Evolutionary conservation across 2,329 filamentous ascomycete genomes (phyloP).

Genomic region (Pestalotiopsis sp.): DNA sequence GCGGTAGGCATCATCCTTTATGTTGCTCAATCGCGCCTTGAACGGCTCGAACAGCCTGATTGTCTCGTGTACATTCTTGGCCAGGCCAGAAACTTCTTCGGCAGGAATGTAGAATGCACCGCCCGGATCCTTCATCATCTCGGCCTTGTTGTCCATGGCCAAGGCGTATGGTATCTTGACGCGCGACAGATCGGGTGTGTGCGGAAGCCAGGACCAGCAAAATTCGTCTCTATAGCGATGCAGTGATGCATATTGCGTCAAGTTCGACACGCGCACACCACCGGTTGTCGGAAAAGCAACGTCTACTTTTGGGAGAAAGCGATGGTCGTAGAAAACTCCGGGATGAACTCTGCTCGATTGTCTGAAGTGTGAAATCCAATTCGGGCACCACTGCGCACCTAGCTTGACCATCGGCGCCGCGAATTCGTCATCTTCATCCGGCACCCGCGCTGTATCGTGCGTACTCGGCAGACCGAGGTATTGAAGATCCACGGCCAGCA

Average conservation of each 20-base stretch:
- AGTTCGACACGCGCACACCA: conserved; percentile 5
- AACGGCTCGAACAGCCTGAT: neutral
- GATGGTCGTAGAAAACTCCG: conserved; percentile 12
- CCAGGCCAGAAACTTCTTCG: neutral
- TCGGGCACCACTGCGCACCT: conserved; percentile 11
- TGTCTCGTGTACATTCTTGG: neutral
- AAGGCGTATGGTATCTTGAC: neutral
- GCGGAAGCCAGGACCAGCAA: neutral
- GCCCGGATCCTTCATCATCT: neutral
- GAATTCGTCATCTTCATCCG: neutral
- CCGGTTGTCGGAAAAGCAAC: conserved; percentile 11
- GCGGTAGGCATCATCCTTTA: neutral
- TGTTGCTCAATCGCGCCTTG: neutral
- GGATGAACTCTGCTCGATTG: conserved; percentile 1
- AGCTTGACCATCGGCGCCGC: conserved; percentile 8
- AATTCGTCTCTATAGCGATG: neutral
- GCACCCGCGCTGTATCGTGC: neutral
- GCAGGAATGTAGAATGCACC: neutral
- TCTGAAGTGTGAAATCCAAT: conserved; percentile 10
- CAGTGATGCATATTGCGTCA: neutral
- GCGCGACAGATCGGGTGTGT: neutral
- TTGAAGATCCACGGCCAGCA: conserved; percentile 4
- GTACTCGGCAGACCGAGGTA: conserved; percentile 5
- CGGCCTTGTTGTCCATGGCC: neutral
- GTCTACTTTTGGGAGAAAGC: conserved; percentile 3